Evolutionary conservation across 306 rosid species (phyloP).

Genomic region (Rubus idaeus): DNA sequence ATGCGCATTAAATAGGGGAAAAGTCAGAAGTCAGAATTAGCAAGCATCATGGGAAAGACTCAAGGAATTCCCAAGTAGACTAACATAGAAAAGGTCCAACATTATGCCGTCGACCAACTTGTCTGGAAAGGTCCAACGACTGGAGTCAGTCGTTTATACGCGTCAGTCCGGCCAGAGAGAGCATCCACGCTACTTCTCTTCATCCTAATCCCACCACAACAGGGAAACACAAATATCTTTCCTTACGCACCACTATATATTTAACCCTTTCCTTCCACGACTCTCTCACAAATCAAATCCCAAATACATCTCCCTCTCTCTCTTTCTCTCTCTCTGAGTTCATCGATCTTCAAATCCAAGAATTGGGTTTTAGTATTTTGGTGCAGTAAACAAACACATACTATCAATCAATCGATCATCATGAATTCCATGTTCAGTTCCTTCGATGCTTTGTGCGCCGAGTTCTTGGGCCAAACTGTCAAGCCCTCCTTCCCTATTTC

Average conservation of each 20-base stretch:
- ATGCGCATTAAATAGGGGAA: background rate
- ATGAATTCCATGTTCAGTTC: slow-evolving; percentile 55
- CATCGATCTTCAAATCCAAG: background rate
- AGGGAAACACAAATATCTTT: background rate
- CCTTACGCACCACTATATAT: slow-evolving; percentile 1
- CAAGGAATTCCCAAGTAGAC: background rate
- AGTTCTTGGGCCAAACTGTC: slow-evolving; percentile 36
- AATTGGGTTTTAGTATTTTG: background rate
- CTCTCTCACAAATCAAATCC: background rate
- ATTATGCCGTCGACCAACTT: background rate
- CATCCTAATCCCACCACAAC: background rate
- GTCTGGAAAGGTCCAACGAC: background rate
- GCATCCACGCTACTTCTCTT: background rate
- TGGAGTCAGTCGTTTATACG: background rate
- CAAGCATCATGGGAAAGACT: background rate
- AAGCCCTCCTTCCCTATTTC: slow-evolving; percentile 27
- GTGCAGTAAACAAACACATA: background rate
- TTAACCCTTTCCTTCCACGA: background rate
- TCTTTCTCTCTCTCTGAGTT: background rate
- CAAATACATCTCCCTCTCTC: background rate
- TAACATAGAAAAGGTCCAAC: background rate
- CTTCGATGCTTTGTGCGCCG: slow-evolving; percentile 42
- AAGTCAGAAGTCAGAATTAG: background rate
- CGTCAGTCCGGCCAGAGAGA: background rate
- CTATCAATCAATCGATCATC: background rate